Conservation (phyloP, 1,139 yeast species). For the Pichia sp. region DNA sequence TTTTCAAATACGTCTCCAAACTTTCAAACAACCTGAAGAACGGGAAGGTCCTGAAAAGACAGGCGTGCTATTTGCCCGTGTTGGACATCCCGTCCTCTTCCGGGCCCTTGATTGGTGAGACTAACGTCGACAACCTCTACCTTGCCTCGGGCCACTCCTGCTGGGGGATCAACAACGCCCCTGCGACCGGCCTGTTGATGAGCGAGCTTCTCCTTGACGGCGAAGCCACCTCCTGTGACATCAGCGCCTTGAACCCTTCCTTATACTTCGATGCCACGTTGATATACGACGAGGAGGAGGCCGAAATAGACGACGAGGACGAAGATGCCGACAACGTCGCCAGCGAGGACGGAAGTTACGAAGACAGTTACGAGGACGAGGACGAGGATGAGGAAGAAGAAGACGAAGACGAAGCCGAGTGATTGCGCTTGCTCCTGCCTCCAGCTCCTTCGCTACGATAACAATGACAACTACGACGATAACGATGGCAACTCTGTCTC, state of each 20-base stretch:
- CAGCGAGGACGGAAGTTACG: slow-evolving; percentile 24
- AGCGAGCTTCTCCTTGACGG: slow-evolving; percentile 87
- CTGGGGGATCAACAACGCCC: slow-evolving; percentile 98
- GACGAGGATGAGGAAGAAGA: slow-evolving; percentile 28
- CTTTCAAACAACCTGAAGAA: slow-evolving; percentile 65
- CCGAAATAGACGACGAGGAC: slow-evolving; percentile 29
- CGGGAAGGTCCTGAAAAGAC: slow-evolving; percentile 78
- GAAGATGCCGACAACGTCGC: slow-evolving; percentile 15
- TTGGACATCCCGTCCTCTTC: slow-evolving; percentile 86
- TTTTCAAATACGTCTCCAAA: slow-evolving; percentile 77
- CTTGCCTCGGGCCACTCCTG: slow-evolving; percentile 94
- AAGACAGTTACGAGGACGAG: slow-evolving; percentile 20
- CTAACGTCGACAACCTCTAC: slow-evolving; percentile 73
- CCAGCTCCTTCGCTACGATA: neutral
- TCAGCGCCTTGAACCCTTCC: slow-evolving; percentile 78
- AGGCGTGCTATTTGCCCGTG: slow-evolving; percentile 95
- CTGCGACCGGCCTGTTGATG: slow-evolving; percentile 91
- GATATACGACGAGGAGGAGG: slow-evolving; percentile 42
- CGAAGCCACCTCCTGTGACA: slow-evolving; percentile 70
- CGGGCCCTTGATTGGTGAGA: slow-evolving; percentile 92
- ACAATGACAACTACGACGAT: neutral
- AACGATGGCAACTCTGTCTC: neutral
- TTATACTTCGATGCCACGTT: slow-evolving; percentile 72
- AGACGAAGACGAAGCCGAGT: neutral
- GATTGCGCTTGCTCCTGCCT: no score